Percentiles rank a stretch among this genome's conserved stretches.
Evolutionary conservation across 2,329 filamentous ascomycete species (phyloP).

Genomic region (Pezicula carpinea): DNA sequence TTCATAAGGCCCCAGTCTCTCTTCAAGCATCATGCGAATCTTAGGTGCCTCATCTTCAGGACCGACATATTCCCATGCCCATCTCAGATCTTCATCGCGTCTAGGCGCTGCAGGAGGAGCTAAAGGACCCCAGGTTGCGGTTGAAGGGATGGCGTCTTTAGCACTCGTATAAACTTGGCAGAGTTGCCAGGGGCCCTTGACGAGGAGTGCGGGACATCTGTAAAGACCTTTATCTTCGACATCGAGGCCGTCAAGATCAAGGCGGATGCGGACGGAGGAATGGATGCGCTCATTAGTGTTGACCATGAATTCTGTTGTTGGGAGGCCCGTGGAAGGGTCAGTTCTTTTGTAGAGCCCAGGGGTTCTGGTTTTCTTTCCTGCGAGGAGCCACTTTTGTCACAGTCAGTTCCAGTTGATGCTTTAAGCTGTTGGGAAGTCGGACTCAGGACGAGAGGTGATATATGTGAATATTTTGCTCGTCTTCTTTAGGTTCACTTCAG

Average conservation of each 20-base stretch:
- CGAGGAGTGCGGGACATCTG: slow-evolving; percentile 35
- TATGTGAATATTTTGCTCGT: too few relatives aligned
- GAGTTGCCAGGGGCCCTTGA: slow-evolving; percentile 20
- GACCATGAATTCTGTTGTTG: slow-evolving; percentile 30
- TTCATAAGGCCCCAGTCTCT: slow-evolving; percentile 49
- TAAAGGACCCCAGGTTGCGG: slow-evolving; percentile 19
- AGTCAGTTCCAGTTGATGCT: too few relatives aligned
- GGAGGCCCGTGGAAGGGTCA: slow-evolving; percentile 33
- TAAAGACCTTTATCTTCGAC: slow-evolving; percentile 38
- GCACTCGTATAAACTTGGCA: slow-evolving; percentile 17
- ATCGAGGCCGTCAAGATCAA: slow-evolving; percentile 30
- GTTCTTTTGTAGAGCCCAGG: slow-evolving; percentile 34
- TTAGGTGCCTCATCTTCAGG: slow-evolving; percentile 36
- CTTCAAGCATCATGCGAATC: slow-evolving; percentile 44
- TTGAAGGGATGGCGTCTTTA: slow-evolving; percentile 31
- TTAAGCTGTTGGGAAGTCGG: too few relatives aligned
- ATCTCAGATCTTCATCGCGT: slow-evolving; percentile 35
- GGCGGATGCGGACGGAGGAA: slow-evolving; percentile 27
- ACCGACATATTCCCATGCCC: slow-evolving; percentile 52
- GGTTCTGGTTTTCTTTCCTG: slow-evolving; percentile 29
- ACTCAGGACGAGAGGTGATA: background rate
- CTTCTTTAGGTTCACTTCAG: too few relatives aligned
- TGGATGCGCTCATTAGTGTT: slow-evolving; percentile 35
- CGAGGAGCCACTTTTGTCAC: slow-evolving; percentile 35
- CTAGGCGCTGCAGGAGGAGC: slow-evolving; percentile 17